Conservation (phyloP, 2,329 filamentous ascomycete species). For the Aspergillus ochraceoroseus region DNA sequence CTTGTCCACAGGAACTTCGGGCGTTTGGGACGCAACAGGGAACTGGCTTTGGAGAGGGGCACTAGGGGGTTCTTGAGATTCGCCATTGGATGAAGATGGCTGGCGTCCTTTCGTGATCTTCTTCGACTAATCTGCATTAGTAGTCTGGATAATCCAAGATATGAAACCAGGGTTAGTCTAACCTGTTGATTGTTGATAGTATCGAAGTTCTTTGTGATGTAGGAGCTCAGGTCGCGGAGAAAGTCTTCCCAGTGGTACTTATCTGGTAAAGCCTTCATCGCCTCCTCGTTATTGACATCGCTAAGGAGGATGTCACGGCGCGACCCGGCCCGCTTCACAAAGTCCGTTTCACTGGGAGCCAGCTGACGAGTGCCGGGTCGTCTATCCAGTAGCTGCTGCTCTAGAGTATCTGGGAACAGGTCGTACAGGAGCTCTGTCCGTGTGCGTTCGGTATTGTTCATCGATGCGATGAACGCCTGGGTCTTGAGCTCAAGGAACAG, state of each 20-base stretch:
- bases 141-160: neutral
- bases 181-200: constrained; percentile 48
- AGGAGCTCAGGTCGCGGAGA: constrained; percentile 53
- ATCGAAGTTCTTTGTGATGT: constrained; percentile 57
- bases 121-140: constrained; percentile 34
- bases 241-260: constrained; percentile 63
- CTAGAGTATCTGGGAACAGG: constrained; percentile 56
- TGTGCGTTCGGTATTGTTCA: constrained; percentile 53
- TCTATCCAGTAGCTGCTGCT: constrained; percentile 50
- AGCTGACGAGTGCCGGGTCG: constrained; percentile 53
- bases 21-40: constrained; percentile 37
- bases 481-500: constrained; percentile 63
- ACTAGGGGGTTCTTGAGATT: constrained; percentile 34
- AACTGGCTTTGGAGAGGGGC: constrained; percentile 43
- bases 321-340: constrained; percentile 52
- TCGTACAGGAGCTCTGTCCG: constrained; percentile 56
- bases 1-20: constrained; percentile 38
- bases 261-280: constrained; percentile 49
- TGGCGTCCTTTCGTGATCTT: constrained; percentile 38
- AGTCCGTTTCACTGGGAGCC: constrained; percentile 56
- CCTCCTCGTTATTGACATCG: constrained; percentile 50
- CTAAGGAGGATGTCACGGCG: constrained; percentile 55
- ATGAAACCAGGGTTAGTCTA: constrained; percentile 12
- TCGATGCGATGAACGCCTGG: constrained; percentile 60
- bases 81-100: constrained; percentile 35